phyloP scores from a whole-genome alignment of 176 grass and related monocot genomes.

The Thinopyrum elongatum region DNA sequence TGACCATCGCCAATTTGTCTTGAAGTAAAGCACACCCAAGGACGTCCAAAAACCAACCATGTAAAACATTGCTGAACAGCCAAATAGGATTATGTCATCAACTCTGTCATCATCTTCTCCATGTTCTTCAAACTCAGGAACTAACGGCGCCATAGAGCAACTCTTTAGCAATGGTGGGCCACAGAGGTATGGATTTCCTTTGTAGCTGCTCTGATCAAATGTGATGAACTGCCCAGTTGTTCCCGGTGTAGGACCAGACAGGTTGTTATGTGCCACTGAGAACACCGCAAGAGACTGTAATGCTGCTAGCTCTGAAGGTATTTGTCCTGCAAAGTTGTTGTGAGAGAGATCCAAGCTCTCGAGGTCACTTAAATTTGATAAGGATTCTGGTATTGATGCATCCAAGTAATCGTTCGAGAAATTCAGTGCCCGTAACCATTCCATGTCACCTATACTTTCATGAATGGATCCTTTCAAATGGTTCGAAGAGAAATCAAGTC shows the following conservation, averaged over 20 bases:
- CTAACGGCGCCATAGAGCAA: neutral
- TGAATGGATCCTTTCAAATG: constrained; percentile 29
- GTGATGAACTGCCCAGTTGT: constrained; percentile 34
- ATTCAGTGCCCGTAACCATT: constrained; percentile 24
- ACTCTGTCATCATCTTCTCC: neutral
- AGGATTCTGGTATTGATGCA: constrained; percentile 2
- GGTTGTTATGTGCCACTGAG: constrained; percentile 37
- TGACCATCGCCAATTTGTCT: constrained; percentile 2
- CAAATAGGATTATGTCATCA: constrained; percentile 18
- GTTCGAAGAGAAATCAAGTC: constrained; percentile 29
- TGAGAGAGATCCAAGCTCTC: constrained; percentile 31
- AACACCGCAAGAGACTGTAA: constrained; percentile 10
- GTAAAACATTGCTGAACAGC: constrained; percentile 22
- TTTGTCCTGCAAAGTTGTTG: constrained; percentile 12
- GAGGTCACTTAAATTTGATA: constrained; percentile 8
- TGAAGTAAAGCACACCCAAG: constrained; percentile 35
- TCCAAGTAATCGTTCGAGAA: constrained; percentile 16
- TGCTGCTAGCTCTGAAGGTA: constrained; percentile 16
- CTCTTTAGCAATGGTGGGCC: constrained; percentile 26
- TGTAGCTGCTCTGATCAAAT: constrained; percentile 34
- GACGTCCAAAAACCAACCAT: constrained; percentile 19
- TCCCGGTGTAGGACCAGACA: constrained; percentile 26
- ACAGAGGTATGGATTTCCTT: constrained; percentile 28
- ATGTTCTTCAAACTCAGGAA: neutral
- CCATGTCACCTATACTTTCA: constrained; percentile 25